These are phyloP conservation scores for Pseudozyma sp. DNA, from an alignment of 1,284 basidiomycete species.

Conservation along the genomic window DNA sequence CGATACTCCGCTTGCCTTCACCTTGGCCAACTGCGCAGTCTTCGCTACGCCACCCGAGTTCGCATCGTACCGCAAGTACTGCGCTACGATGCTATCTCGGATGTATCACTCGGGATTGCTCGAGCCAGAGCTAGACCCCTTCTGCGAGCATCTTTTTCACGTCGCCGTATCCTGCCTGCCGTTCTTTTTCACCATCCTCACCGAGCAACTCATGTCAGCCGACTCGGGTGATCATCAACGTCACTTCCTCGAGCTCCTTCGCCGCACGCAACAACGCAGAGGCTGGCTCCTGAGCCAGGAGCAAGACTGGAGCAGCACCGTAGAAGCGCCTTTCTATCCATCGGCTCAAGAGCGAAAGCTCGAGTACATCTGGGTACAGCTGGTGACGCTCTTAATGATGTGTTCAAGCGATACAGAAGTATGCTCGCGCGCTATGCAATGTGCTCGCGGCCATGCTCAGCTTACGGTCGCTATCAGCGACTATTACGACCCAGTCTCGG, in stretches of 20 bases:
- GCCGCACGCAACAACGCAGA: conserved; percentile 31
- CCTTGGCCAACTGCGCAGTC: conserved; percentile 25
- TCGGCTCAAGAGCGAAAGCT: conserved; percentile 33
- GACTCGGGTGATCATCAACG: conserved; percentile 44
- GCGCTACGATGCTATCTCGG: conserved; percentile 20
- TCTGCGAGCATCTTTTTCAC: conserved; percentile 27
- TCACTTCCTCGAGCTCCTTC: conserved; percentile 49
- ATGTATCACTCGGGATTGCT: conserved; percentile 24
- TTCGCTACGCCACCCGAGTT: conserved; percentile 40
- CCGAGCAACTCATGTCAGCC: conserved; percentile 45
- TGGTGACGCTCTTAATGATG: conserved; percentile 53
- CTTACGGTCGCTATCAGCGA: conserved; percentile 16
- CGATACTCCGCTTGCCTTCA: conserved; percentile 51
- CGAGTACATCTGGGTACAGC: conserved; percentile 41
- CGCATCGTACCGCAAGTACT: conserved; percentile 24
- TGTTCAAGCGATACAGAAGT: conserved; percentile 63
- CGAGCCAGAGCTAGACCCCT: conserved; percentile 21
- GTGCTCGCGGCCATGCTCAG: conserved; percentile 34
- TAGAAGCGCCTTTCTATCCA: conserved; percentile 31
- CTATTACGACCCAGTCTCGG: conserved; percentile 34
- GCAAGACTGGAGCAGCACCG: conserved; percentile 15
- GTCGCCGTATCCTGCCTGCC: conserved; percentile 37
- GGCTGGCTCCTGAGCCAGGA: conserved; percentile 36
- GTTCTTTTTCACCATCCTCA: conserved; percentile 41
- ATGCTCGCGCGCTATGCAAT: conserved; percentile 56